Evolutionary conservation across 2,329 filamentous ascomycete species (phyloP).

Genomic region (Didymella sp.): DNA sequence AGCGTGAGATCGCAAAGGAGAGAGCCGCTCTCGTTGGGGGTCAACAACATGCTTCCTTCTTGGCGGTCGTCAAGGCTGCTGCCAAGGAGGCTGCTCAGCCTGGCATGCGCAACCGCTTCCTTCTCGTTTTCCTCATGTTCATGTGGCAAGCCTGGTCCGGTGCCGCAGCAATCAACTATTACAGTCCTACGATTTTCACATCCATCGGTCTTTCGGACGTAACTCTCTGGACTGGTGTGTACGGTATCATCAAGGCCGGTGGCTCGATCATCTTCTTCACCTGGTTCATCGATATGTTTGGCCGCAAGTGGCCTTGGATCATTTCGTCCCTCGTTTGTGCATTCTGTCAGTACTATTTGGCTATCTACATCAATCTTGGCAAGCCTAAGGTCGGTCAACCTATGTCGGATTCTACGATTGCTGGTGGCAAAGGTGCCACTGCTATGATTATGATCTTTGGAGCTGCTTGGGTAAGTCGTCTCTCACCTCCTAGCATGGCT

Average conservation of each 20-base stretch:
- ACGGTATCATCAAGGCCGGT: constrained; percentile 73
- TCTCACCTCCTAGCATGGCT: neutral
- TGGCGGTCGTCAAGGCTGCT: constrained; percentile 40
- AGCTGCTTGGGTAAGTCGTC: constrained; percentile 8
- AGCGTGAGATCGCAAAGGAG: constrained; percentile 64
- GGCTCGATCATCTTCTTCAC: constrained; percentile 74
- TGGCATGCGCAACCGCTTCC: constrained; percentile 65
- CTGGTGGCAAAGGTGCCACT: constrained; percentile 50
- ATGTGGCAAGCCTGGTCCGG: constrained; percentile 65
- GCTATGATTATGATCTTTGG: constrained; percentile 53
- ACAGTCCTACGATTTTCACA: constrained; percentile 74
- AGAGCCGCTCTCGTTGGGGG: constrained; percentile 36
- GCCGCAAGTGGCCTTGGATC: constrained; percentile 53
- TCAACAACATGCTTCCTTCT: constrained; percentile 36
- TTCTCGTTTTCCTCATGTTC: constrained; percentile 76
- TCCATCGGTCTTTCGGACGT: constrained; percentile 64
- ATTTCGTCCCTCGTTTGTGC: constrained; percentile 39
- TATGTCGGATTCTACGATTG: constrained; percentile 44
- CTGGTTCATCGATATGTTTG: constrained; percentile 70
- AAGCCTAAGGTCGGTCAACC: constrained; percentile 37
- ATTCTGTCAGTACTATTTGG: constrained; percentile 70
- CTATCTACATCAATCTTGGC: constrained; percentile 62
- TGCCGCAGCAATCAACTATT: constrained; percentile 69
- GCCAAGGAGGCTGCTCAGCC: constrained; percentile 44
- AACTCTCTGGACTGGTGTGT: constrained; percentile 66